Evolutionary conservation across 306 rosid genomes (phyloP).

Genomic region (Alnus rubra): DNA sequence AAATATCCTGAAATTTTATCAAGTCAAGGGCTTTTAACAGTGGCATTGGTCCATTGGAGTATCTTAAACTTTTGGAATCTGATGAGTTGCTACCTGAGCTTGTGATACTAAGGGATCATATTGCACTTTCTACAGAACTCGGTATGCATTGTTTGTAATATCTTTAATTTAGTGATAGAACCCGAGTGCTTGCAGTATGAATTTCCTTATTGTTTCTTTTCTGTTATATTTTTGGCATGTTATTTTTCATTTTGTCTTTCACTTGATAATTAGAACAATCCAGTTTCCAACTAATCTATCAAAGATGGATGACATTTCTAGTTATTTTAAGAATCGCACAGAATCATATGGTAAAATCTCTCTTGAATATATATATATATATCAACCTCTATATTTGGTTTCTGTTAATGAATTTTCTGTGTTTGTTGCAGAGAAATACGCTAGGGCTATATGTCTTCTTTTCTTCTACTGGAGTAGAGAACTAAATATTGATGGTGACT

Average conservation of each 20-base stretch:
- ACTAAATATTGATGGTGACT: no score
- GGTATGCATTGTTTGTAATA: conserved; percentile 21
- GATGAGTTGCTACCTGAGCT: no score
- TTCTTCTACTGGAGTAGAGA: no score
- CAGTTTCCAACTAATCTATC: not conserved
- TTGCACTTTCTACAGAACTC: no score
- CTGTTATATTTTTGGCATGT: not conserved
- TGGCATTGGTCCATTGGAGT: no score
- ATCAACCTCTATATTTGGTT: not conserved
- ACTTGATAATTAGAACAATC: not conserved
- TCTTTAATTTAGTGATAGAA: not conserved
- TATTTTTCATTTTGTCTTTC: not conserved
- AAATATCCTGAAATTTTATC: no score
- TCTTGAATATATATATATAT: not conserved
- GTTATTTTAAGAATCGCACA: not conserved
- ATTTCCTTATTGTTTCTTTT: not conserved
- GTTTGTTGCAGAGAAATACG: conserved; percentile 50
- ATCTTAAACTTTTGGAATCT: no score
- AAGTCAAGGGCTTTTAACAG: no score
- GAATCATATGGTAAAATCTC: not conserved
- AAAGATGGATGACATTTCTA: not conserved
- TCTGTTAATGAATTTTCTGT: not conserved
- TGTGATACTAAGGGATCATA: no score
- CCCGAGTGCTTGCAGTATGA: no score
- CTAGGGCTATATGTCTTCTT: conserved; percentile 24